Evolutionary conservation across 306 rosid species (phyloP), one percentile per base, ranked within the genome.

Genomic region (Rosa persica): DNA sequence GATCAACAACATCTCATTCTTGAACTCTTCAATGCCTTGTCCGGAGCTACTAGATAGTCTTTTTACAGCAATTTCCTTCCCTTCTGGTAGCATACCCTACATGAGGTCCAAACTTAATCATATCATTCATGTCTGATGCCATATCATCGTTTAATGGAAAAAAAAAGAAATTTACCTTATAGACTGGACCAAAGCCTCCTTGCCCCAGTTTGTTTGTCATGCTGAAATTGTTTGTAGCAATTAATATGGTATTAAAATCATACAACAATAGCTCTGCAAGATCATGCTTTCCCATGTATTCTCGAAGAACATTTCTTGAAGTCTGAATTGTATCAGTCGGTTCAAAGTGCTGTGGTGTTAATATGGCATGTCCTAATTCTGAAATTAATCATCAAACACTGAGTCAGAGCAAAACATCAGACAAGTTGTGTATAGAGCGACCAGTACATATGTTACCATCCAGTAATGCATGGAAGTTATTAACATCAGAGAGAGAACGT

Each of bases 11-110:
- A 49, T 49, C 1, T 49, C 54, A 49, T 15, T 49, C 54, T 49
- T 49, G 54, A 49, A 49, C 54, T 49, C 54, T 49, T 15, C 54
- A 13, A 13, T 15, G 54, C 54, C 54, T 49, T 49, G 54, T 15
- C 20, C 54, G 5, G 54, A 49, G 54, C 54, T 73, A n/a, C 81
- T 72, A 11, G 89, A 60, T 2, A 83, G 69, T 49, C 83, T 75
- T 79, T 83, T 86, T 9, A 78, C 80, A 1, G 82, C 87, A 39
- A 83, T 79, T 12, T 86, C 76, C 39, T 70, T 81, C 22, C 85
- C 89, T 25, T 76, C 81, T 2, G 43, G 16, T 36, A 83, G 77
- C 72, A 58, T 79, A 5, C 85, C 89, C 83, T 86, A 73, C 58
- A 67, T 46, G 25, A 51, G 15, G 25, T 27, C 7, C 65, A 17